A percentile compares a stretch with the other conserved stretches of the same genome.
Conservation (phyloP, 2,329 filamentous ascomycete genomes). For the Phaeosphaeria sp. region DNA sequence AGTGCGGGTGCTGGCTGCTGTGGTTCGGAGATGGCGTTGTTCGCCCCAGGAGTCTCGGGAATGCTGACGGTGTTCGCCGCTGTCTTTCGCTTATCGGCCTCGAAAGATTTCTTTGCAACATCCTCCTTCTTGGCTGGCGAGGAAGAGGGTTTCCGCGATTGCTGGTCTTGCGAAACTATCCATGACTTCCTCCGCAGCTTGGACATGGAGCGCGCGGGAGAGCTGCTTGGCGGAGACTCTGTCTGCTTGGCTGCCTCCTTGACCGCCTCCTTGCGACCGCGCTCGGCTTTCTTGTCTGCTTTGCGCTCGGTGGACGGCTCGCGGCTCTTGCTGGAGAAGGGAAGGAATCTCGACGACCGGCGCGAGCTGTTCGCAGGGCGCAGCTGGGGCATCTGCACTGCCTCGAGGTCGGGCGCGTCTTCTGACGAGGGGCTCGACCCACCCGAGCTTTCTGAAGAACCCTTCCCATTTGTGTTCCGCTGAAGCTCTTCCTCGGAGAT, state of each 20-base stretch:
- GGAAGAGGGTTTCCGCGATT: constrained; percentile 19
- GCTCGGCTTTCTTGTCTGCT: constrained; percentile 31
- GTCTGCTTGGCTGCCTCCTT: constrained; percentile 33
- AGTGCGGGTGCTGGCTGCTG: constrained; percentile 31
- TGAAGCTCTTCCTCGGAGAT: constrained; percentile 44
- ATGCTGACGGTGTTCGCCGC: constrained; percentile 33
- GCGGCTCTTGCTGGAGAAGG: constrained; percentile 44
- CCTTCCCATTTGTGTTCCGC: constrained; percentile 36
- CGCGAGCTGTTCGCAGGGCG: constrained; percentile 40
- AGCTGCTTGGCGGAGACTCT: constrained; percentile 28
- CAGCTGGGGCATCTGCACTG: constrained; percentile 39
- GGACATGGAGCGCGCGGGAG: constrained; percentile 41
- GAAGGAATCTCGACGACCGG: constrained; percentile 44
- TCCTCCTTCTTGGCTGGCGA: constrained; percentile 28
- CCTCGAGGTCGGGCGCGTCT: constrained; percentile 34
- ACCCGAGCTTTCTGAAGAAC: constrained; percentile 48
- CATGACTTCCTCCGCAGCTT: constrained; percentile 47
- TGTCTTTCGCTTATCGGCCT: constrained; percentile 36
- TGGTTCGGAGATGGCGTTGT: constrained; percentile 28
- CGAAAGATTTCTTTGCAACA: constrained; percentile 22
- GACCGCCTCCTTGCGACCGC: constrained; percentile 32
- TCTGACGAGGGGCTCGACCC: constrained; percentile 54
- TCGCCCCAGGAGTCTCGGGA: constrained; percentile 37
- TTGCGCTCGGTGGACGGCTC: constrained; percentile 41
- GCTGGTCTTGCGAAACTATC: constrained; percentile 33